Base-by-base conservation (phyloP, 164 flowering plant genomes). In the Kingdonia uniflora region DNA sequence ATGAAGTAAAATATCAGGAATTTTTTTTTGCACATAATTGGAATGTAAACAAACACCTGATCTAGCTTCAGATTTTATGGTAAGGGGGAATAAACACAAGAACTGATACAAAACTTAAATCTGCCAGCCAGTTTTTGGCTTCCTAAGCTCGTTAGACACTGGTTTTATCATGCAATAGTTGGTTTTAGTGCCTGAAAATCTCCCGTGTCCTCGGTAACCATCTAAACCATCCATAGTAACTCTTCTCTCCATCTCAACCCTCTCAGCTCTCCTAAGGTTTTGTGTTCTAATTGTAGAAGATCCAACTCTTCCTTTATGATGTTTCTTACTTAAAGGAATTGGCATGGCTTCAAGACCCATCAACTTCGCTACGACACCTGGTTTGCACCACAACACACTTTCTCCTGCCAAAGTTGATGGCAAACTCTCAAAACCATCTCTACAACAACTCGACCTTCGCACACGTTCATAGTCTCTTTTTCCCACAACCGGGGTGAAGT, bases 321-420 rank as follows among this genome's bases (percentile, higher is more conserved):
- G 54, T 19, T 35, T 42, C 19, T 49, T 65, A 11, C 44, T 51
- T 15, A 74, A 35, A 3, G 94, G 87, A 48, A 84, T 67, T 2
- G 96, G 96, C 70, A 92, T 64, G 2, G 80, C 86, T 8, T 92
- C 98, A 16, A 92, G 70, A 5, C 98, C 98, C 98, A 92, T 87
- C 57, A 92, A 44, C 74, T 77, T 84, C 1, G 85, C 89, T 15
- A 92, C 91, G 40, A 85, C 84, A 10, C 97, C 85, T 1, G 97
- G 91, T 59, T 78, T 76, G 69, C 94, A 79, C 95, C 97, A 90
- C 3, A 78, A 63, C 56, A 90, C 97, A 2, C 68, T 71, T 56
- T 82, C 80, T 39, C 94, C 95, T 1, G 70, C 92, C 5, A 77
- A 19, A 26, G 54, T 80, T 37, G 61, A 21, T 0, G 86, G 87